These are phyloP conservation scores for Calonectria hongkongensis DNA, from an alignment of 2,329 filamentous ascomycete species.

Conservation along the genomic window DNA sequence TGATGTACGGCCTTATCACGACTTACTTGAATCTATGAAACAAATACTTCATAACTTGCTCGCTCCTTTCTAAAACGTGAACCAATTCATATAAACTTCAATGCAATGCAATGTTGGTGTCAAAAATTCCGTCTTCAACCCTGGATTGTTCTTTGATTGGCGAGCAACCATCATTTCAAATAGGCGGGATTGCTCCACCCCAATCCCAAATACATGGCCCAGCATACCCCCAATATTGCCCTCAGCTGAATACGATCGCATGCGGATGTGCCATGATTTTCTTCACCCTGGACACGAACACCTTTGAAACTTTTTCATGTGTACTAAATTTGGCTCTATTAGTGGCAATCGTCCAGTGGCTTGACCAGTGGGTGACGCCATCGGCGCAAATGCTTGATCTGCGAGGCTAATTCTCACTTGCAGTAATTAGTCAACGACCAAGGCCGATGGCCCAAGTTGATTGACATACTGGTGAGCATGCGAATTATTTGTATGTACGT, in stretches of 20 bases:
- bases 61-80: no score
- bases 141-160: no score
- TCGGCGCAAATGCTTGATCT: not conserved
- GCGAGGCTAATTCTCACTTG: not conserved
- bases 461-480: not conserved
- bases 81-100: not conserved
- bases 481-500: constrained; percentile 9
- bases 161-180: not conserved
- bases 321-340: constrained; percentile 6
- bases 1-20: constrained; percentile 20
- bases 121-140: no score
- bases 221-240: not conserved
- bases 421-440: constrained; percentile 7
- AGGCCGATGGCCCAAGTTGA: not conserved
- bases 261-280: not conserved
- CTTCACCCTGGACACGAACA: not conserved
- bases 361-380: not conserved
- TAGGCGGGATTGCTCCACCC: constrained; percentile 21
- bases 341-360: not conserved
- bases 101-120: not conserved
- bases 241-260: not conserved
- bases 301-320: not conserved
- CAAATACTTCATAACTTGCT: not conserved
- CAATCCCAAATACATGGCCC: not conserved
- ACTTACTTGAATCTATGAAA: constrained; percentile 17